Percentiles rank a stretch among this genome's conserved stretches.
These are phyloP conservation scores for Skeletonema potamos DNA, from an alignment of 108 stramenopile species.

Conservation along the genomic window DNA sequence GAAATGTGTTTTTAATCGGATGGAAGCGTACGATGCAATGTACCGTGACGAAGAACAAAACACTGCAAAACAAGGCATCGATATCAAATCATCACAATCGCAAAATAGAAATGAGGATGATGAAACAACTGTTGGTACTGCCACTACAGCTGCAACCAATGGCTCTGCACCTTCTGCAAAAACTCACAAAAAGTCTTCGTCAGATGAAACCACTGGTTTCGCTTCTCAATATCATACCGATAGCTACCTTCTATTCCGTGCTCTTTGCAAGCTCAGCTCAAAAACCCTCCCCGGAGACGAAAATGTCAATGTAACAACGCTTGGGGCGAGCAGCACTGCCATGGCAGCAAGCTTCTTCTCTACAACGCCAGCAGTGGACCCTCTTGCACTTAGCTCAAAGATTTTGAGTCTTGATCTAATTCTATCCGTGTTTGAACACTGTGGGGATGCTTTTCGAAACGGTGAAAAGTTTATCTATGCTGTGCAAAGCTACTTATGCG, in stretches of 20 bases:
- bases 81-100: not conserved
- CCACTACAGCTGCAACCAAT: slow-evolving; percentile 14
- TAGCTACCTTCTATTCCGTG: slow-evolving; percentile 93
- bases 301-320: slow-evolving; percentile 23
- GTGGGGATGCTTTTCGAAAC: slow-evolving; percentile 77
- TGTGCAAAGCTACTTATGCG: slow-evolving; percentile 92
- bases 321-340: slow-evolving; percentile 1
- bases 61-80: not conserved
- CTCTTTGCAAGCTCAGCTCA: slow-evolving; percentile 91
- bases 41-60: not conserved
- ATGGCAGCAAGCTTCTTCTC: slow-evolving; percentile 46
- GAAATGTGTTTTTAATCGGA: slow-evolving; percentile 84
- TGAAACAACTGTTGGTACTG: slow-evolving; percentile 17
- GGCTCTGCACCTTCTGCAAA: slow-evolving; percentile 7
- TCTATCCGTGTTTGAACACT: slow-evolving; percentile 81
- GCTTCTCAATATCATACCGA: slow-evolving; percentile 92
- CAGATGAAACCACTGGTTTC: slow-evolving; percentile 45
- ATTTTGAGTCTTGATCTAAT: slow-evolving; percentile 93
- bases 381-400: slow-evolving; percentile 86
- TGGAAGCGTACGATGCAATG: slow-evolving; percentile 85
- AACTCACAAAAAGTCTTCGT: not conserved
- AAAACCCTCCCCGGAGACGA: slow-evolving; percentile 82
- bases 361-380: slow-evolving; percentile 55
- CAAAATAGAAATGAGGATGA: slow-evolving; percentile 12
- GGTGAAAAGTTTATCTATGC: slow-evolving; percentile 91